Conservation (phyloP, 2,329 filamentous ascomycete species). For the Epichloe coenophiala region DNA sequence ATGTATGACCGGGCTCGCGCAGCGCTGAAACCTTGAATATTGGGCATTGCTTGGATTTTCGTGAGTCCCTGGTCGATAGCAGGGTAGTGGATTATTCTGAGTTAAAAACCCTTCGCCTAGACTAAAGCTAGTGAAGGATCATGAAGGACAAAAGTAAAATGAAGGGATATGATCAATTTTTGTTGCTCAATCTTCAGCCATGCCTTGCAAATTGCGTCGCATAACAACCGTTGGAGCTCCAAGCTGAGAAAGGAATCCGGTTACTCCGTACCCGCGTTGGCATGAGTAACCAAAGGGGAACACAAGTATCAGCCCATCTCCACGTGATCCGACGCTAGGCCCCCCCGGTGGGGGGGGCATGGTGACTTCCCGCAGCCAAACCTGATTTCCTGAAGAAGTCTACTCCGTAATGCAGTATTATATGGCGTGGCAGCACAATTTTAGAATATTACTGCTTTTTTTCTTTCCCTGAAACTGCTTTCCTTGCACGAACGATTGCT, state of each 20-base stretch:
- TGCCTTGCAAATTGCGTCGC: neutral
- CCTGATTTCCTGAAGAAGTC: too few relatives aligned
- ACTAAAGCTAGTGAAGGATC: neutral
- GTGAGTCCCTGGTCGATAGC: neutral
- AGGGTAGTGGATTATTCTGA: neutral
- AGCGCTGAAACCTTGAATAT: constrained; percentile 45
- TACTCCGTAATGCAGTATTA: too few relatives aligned
- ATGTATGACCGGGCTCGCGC: constrained; percentile 72
- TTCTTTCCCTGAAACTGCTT: too few relatives aligned
- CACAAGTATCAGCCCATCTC: neutral
- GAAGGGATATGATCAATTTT: neutral
- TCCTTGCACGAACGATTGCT: too few relatives aligned
- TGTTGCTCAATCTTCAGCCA: neutral
- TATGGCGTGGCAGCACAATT: too few relatives aligned
- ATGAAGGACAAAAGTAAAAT: too few relatives aligned
- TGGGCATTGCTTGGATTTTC: constrained; percentile 6
- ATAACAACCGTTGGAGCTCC: neutral
- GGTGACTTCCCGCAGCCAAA: too few relatives aligned
- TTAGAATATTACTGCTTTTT: too few relatives aligned
- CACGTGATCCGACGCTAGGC: neutral
- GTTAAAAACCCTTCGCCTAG: neutral
- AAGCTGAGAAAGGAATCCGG: neutral
- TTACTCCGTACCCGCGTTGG: neutral
- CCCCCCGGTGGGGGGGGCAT: neutral
- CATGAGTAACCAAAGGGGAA: neutral